Base-by-base conservation (phyloP, 164 flowering plant genomes). In the Litsea cubeba region DNA sequence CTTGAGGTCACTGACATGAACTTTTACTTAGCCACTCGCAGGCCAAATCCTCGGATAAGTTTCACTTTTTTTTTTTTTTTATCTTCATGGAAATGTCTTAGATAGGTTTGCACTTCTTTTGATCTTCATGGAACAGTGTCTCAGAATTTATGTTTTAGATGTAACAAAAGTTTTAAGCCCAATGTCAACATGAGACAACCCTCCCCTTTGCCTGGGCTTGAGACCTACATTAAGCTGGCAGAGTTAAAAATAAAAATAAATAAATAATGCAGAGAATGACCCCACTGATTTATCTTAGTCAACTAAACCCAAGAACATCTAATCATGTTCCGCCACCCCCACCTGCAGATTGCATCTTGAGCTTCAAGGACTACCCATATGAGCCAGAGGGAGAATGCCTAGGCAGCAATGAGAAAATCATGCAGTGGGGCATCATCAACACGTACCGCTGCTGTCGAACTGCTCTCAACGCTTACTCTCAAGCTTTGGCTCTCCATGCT, bases 371-470 rank as follows among this genome's bases (percentile, higher is more conserved):
- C 68, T 77, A 75, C 65, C 87, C 89, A 17, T 85, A 82, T 76
- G 72, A 78, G 57, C 88, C 88, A 62, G 23, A 72, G 0, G 89
- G 91, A 2, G 83, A 84, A 50, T 89, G 95, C 82, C 15, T 76
- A 10, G 70, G 73, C 66, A 26, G 8, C 28, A 15, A 74, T 11
- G 80, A 76, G 58, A 80, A 67, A 12, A 25, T 84, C 22, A 79
- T 64, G 2, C 54, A n/a, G 12, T 88, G 89, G 91, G 82, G 54
- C 62, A 72, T 77, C 75, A 49, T 85, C 69, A 51, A 72, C 1
- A 81, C 82, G 22, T 78, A 78, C 18, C 77, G 80, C 10, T 91
- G 95, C 69, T 91, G 95, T 35, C 74, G 76, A 68, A 83, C 82
- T 70, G 88, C 80, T 15, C 84, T 91, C 54, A 70, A 74, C 5